Percentiles rank a stretch among this genome's conserved stretches.
These are phyloP conservation scores for Pulveroboletus frians DNA, from an alignment of 768 basidiomycete species.

Conservation along the genomic window DNA sequence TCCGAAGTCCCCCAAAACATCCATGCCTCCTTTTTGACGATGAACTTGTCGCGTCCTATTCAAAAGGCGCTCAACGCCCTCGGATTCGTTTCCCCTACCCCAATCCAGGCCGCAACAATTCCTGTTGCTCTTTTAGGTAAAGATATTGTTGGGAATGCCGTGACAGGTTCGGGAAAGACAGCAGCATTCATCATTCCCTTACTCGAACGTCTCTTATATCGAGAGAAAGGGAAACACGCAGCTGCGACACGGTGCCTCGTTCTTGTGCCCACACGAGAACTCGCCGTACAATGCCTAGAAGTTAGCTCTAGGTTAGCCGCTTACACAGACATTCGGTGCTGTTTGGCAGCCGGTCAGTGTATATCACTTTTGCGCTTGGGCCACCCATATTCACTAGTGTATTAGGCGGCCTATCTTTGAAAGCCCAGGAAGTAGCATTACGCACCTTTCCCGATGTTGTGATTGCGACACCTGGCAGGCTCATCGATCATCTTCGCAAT, in stretches of 20 bases:
- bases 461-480: constrained; percentile 94
- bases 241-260: constrained; percentile 87
- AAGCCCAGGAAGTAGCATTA: constrained; percentile 82
- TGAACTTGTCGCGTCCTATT: constrained; percentile 94
- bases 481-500: constrained; percentile 97
- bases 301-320: constrained; percentile 81
- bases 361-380: background rate
- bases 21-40: constrained; percentile 81
- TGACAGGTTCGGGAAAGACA: constrained; percentile 98
- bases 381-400: constrained; percentile 5
- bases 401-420: constrained; percentile 85
- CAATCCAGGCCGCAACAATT: constrained; percentile 91
- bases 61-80: constrained; percentile 85
- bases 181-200: constrained; percentile 96
- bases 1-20: constrained; percentile 45
- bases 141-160: constrained; percentile 92
- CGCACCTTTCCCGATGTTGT: constrained; percentile 88
- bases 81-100: constrained; percentile 81
- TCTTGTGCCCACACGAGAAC: constrained; percentile 90
- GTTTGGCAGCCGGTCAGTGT: constrained; percentile 79
- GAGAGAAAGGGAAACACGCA: constrained; percentile 83
- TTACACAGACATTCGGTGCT: constrained; percentile 86
- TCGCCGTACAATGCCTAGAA: constrained; percentile 93
- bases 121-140: constrained; percentile 92
- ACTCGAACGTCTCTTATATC: constrained; percentile 85